Conservation (phyloP, 495 filamentous ascomycete genomes). For the Astrothelium macrocarpum region DNA sequence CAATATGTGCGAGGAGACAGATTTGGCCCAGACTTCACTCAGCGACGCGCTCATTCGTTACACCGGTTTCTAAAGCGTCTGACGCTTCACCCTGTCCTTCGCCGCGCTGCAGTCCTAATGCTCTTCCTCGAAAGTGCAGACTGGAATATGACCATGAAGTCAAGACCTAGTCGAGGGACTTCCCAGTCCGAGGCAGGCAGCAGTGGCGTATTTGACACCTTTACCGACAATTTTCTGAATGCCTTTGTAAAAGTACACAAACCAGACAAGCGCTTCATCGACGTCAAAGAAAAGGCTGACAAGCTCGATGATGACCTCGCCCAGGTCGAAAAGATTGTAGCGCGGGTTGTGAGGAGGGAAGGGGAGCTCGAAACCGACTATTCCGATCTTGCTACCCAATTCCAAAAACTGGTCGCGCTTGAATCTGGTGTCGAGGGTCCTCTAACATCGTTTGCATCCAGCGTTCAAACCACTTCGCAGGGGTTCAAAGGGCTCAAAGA, state of each 20-base stretch:
- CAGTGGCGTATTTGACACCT: slow-evolving; percentile 75
- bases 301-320: slow-evolving; percentile 91
- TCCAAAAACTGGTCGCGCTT: slow-evolving; percentile 81
- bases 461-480: slow-evolving; percentile 69
- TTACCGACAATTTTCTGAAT: slow-evolving; percentile 95
- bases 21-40: slow-evolving; percentile 90
- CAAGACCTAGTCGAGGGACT: slow-evolving; percentile 54
- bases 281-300: slow-evolving; percentile 84
- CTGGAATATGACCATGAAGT: slow-evolving; percentile 93
- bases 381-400: slow-evolving; percentile 80
- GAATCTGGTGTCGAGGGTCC: slow-evolving; percentile 78
- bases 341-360: slow-evolving; percentile 79
- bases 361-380: slow-evolving; percentile 83
- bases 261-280: slow-evolving; percentile 86
- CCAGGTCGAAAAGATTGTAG: slow-evolving; percentile 88
- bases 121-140: slow-evolving; percentile 86
- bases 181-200: slow-evolving; percentile 41
- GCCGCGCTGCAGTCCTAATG: slow-evolving; percentile 69
- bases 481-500: slow-evolving; percentile 72
- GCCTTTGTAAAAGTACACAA: slow-evolving; percentile 95
- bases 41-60: slow-evolving; percentile 76
- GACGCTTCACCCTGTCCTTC: slow-evolving; percentile 78
- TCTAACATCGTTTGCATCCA: slow-evolving; percentile 72
- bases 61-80: slow-evolving; percentile 85
- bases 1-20: slow-evolving; percentile 93